Evolutionary conservation across 208 protist genomes (phyloP), one percentile per base, ranked within the genome.

Genomic region (Crithidia expoeki): DNA sequence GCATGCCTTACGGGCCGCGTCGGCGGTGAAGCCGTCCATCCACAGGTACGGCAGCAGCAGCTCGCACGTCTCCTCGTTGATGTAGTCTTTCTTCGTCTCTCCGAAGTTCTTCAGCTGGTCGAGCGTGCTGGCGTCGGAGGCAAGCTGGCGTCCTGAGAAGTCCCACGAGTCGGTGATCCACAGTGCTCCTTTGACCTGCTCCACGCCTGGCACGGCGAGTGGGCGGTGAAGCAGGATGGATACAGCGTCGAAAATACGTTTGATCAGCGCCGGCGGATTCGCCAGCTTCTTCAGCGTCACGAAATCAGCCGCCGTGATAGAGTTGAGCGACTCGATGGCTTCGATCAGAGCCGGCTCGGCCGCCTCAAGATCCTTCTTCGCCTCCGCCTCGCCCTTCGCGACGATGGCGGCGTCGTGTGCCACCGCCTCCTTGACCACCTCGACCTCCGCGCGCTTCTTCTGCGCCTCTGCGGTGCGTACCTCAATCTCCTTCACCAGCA

Each of bases 21-120:
- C 97, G 50, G 76, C 70, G 23, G 83, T 99, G 84, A 98, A 99
- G 79, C 98, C 96, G 17, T 90, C 83, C 83, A 98, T 97, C 72
- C 86, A 91, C 27, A 99, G 66, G 81, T 99, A 99, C 21, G 98
- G 98, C 78, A 97, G 74, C 11, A 99, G 84, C 50, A 99, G 82
- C 85, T 99, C 98, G 77, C 97, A 97, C 59, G 92, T 99, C 84
- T 99, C 98, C 76, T 99, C 98, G 75, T 98, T 99, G 82, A 99
- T 99, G 60, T 88, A 78, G 79, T 99, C 98, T 81, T 96, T 96
- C 73, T 94, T 90, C 32, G 85, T 90, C 61, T 93, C 70, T 63
- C 90, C 89, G 69, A 96, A 94, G 47, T 85, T 81, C 64, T 93
- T 89, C 34, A 96, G 80, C 52, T 84, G 67, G 27, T 97, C 79